Conservation (phyloP, 768 basidiomycete genomes). For the Psilocybe azurescens region DNA sequence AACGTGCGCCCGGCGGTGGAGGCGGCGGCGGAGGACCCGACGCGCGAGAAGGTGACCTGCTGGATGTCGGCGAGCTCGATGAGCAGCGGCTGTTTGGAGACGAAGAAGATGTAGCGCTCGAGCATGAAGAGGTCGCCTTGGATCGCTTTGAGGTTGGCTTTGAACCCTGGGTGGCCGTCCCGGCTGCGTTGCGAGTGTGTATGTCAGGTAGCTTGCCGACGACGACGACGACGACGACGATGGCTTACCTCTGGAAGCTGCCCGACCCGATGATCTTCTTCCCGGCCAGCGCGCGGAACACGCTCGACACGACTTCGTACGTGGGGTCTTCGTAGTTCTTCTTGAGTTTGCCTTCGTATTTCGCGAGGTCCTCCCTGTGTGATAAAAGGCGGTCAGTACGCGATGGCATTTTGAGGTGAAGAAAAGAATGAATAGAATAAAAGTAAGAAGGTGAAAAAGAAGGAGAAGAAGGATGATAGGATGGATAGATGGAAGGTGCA, state of each 20-base stretch:
- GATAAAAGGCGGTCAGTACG: neutral
- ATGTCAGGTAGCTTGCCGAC: too few species aligned
- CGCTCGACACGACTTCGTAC: conserved; percentile 91
- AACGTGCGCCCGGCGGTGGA: conserved; percentile 90
- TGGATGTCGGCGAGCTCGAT: conserved; percentile 89
- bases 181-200: too few species aligned
- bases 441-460: too few species aligned
- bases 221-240: neutral
- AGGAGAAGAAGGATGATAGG: neutral
- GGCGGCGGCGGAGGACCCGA: conserved; percentile 77
- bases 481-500: too few species aligned
- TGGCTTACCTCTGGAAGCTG: conserved; percentile 75
- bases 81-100: conserved; percentile 93
- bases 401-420: too few species aligned
- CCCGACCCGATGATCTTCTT: conserved; percentile 93
- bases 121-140: conserved; percentile 98
- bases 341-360: conserved; percentile 79
- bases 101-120: conserved; percentile 97
- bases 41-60: conserved; percentile 90
- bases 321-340: conserved; percentile 95
- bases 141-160: conserved; percentile 95
- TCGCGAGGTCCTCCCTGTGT: conserved; percentile 72
- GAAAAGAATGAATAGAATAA: too few species aligned
- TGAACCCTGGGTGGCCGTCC: conserved; percentile 92
- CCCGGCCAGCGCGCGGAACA: conserved; percentile 89